Conservation (phyloP, 2,329 filamentous ascomycete genomes). For the Diaporthe nobilis region DNA sequence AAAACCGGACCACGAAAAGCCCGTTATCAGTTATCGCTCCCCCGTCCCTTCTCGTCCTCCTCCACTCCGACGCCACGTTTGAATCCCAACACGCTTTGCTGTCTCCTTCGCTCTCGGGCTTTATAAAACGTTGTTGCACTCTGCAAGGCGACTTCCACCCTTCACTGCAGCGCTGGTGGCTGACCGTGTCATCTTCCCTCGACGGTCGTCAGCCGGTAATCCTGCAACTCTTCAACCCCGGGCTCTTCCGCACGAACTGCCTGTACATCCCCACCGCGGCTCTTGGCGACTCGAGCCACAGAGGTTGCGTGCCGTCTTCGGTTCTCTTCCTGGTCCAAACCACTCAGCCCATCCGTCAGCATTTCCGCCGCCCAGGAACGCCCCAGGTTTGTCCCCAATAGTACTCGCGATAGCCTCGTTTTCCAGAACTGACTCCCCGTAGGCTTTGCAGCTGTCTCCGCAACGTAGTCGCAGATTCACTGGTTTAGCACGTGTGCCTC, state of each 20-base stretch:
- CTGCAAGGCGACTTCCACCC: background rate
- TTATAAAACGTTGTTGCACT: constrained; percentile 9
- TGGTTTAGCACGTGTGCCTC: constrained; percentile 19
- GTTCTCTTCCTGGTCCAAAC: background rate
- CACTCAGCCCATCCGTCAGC: background rate
- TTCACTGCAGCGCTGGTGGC: constrained; percentile 23
- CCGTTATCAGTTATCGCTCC: constrained; percentile 37
- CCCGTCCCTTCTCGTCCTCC: constrained; percentile 27
- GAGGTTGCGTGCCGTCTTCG: constrained; percentile 24
- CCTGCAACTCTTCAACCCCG: constrained; percentile 5
- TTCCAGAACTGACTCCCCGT: background rate
- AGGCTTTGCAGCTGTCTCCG: background rate
- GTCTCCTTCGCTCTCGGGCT: constrained; percentile 27
- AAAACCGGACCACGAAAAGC: constrained; percentile 35
- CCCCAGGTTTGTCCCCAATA: constrained; percentile 20
- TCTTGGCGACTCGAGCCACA: background rate
- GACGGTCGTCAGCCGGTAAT: constrained; percentile 25
- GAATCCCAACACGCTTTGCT: constrained; percentile 25
- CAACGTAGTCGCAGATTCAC: background rate
- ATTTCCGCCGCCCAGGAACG: background rate
- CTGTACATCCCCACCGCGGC: background rate
- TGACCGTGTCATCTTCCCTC: constrained; percentile 34
- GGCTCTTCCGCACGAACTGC: constrained; percentile 5
- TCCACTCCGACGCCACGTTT: constrained; percentile 34
- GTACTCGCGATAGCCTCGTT: background rate